These are phyloP conservation scores for Terana coerulea DNA, from an alignment of 768 basidiomycete genomes.

Conservation along the genomic window DNA sequence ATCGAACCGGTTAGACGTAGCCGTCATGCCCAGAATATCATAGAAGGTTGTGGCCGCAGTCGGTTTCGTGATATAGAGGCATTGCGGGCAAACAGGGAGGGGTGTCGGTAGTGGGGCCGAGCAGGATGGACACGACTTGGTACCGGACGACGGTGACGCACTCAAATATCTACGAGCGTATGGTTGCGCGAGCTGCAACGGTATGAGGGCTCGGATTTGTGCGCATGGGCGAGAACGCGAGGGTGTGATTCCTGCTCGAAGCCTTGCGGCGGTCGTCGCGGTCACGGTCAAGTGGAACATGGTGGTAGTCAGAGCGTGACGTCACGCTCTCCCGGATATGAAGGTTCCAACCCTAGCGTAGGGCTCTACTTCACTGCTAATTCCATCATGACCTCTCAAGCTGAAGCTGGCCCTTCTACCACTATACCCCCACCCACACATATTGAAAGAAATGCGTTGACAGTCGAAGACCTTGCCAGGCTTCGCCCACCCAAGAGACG, in stretches of 20 bases:
- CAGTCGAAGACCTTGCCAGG: conserved; percentile 43
- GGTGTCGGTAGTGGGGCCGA: conserved; percentile 52
- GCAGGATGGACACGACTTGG: conserved; percentile 57
- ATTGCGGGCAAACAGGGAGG: conserved; percentile 73
- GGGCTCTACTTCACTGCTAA: neutral
- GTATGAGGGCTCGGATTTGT: neutral
- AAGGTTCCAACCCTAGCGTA: conserved; percentile 14
- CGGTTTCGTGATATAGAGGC: conserved; percentile 61
- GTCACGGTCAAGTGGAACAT: conserved; percentile 21
- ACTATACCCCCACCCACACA: conserved; percentile 35
- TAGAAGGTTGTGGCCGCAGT: conserved; percentile 56
- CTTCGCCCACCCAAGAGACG: conserved; percentile 37
- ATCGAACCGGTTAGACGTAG: conserved; percentile 64
- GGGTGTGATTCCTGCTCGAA: neutral
- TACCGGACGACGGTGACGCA: conserved; percentile 9
- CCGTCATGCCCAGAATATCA: conserved; percentile 62
- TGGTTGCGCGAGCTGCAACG: no score
- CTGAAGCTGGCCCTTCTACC: conserved; percentile 15
- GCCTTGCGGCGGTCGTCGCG: conserved; percentile 1
- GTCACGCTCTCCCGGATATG: conserved; percentile 13
- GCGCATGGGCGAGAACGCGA: neutral
- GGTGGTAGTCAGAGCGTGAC: conserved; percentile 16
- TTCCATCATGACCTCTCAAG: conserved; percentile 9
- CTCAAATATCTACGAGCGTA: neutral
- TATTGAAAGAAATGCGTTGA: conserved; percentile 38